Percentiles rank a stretch among this genome's conserved stretches.
phyloP scores from a whole-genome alignment of 139 green algal genomes.

The Tetraselmis chui region DNA sequence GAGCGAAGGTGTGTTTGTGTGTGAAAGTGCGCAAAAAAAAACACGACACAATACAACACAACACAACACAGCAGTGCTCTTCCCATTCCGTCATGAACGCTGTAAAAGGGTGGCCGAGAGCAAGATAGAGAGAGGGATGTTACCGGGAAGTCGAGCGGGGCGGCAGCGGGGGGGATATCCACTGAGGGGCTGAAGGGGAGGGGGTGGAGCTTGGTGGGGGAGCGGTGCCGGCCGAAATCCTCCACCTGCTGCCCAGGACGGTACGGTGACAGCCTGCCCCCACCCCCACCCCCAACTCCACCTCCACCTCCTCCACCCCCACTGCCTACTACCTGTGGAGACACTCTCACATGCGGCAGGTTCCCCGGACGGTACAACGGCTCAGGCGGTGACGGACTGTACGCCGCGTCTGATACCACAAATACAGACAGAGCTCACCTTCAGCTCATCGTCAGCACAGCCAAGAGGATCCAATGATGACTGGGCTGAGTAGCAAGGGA shows the following conservation, averaged over 20 bases:
- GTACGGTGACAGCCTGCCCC: background rate
- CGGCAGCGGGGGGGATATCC: background rate
- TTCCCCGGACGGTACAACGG: background rate
- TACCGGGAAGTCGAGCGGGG: background rate
- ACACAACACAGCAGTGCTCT: no score
- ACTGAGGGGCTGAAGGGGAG: background rate
- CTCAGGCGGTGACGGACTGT: background rate
- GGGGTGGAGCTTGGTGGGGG: background rate
- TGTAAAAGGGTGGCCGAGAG: no score
- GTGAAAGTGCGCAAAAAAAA: no score
- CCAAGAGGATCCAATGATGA: no score
- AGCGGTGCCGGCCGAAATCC: background rate
- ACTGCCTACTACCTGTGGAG: no score
- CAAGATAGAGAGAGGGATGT: no score
- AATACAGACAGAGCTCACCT: no score
- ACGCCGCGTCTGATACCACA: background rate
- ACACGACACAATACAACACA: no score
- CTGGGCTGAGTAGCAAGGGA: no score
- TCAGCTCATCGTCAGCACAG: no score
- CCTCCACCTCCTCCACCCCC: background rate
- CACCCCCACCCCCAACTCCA: background rate
- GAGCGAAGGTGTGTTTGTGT: no score
- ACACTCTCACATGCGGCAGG: background rate
- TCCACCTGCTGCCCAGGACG: background rate
- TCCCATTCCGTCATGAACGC: no score